Base-by-base conservation (phyloP, 1,284 basidiomycete species). In the Ganoderma resinaceum region DNA sequence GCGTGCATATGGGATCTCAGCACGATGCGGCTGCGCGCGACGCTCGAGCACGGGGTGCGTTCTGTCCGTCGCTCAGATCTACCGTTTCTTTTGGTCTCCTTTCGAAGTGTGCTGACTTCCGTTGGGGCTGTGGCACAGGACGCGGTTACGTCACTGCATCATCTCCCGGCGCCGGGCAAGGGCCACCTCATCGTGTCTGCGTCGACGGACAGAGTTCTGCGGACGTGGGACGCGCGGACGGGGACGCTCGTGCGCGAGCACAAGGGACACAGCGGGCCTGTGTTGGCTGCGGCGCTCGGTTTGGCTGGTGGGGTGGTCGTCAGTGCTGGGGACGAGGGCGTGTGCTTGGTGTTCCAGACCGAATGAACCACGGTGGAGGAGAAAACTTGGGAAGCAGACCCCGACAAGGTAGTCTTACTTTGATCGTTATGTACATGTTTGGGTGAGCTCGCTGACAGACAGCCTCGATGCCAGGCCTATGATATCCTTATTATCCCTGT, bases 1-100 rank as follows among this genome's bases (percentile, higher is more conserved):
- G 93, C 92, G 33, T 95, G 94, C 76, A 91, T 98, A 55, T 99
- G 96, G 96, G 97, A 99, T 81, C 85, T 97, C 49, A 87, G 87
- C 60, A 95, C 95, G 16, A 94, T 93, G 84, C 87, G 93, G 69
- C 79, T 96, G 61, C 88, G 96, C 67, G 87, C 91, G 29, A 95
- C 94, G 37, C 82, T 96, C 8, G 85, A 92, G 71, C 95, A 97
- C 77, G 84, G 90, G 79, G 94, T 95, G 71, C 69, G 88, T 84
- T 16, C 42, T 43, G 26, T 70, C 9, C 52, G 59, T 14, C 65
- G 40, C 66, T 55, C 59, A n/a, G 7, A 58, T 40, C 18, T n/a
- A 37, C 37, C n/a, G n/a, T n/a, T n/a, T n/a, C n/a, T n/a, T n/a
- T n/a, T n/a, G n/a, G n/a, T n/a, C n/a, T n/a, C n/a, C n/a, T n/a